A percentile compares a stretch with the other conserved stretches of the same genome.
Evolutionary conservation across 2,329 filamentous ascomycete genomes (phyloP).

Genomic region (Epichloe aotearoae): DNA sequence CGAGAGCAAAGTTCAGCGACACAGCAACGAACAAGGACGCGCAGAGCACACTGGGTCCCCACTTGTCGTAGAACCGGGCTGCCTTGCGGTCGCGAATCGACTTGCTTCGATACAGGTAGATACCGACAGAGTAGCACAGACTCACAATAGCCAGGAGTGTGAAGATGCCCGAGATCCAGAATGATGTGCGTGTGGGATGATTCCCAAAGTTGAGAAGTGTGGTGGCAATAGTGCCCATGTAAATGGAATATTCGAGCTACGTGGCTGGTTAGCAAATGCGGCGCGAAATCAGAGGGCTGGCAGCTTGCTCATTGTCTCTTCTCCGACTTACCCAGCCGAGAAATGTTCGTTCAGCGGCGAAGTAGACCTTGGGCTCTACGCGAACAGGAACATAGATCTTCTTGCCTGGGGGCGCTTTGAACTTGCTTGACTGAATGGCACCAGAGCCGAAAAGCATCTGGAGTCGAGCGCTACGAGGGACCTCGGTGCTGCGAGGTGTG

Average conservation of each 20-base stretch:
- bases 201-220: slow-evolving; percentile 71
- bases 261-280: slow-evolving; percentile 9
- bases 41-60: slow-evolving; percentile 71
- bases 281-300: background rate
- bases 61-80: slow-evolving; percentile 84
- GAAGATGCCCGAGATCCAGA: slow-evolving; percentile 63
- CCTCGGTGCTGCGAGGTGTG: slow-evolving; percentile 37
- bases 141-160: slow-evolving; percentile 66
- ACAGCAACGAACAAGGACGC: slow-evolving; percentile 60
- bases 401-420: slow-evolving; percentile 70
- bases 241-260: slow-evolving; percentile 88
- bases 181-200: slow-evolving; percentile 42
- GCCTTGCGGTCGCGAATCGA: slow-evolving; percentile 73
- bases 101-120: slow-evolving; percentile 79
- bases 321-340: slow-evolving; percentile 63
- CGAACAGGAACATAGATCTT: slow-evolving; percentile 92
- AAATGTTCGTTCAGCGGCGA: slow-evolving; percentile 92
- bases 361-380: slow-evolving; percentile 95
- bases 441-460: slow-evolving; percentile 39
- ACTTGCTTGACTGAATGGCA: slow-evolving; percentile 42
- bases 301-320: no score
- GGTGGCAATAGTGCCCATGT: slow-evolving; percentile 76
- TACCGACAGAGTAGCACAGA: slow-evolving; percentile 68
- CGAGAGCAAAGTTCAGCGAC: slow-evolving; percentile 65
- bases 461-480: slow-evolving; percentile 44